Percentiles rank a stretch among this genome's conserved stretches.
Evolutionary conservation across 208 protist genomes (phyloP).

Genomic region (Naegleria lovaniensis): DNA sequence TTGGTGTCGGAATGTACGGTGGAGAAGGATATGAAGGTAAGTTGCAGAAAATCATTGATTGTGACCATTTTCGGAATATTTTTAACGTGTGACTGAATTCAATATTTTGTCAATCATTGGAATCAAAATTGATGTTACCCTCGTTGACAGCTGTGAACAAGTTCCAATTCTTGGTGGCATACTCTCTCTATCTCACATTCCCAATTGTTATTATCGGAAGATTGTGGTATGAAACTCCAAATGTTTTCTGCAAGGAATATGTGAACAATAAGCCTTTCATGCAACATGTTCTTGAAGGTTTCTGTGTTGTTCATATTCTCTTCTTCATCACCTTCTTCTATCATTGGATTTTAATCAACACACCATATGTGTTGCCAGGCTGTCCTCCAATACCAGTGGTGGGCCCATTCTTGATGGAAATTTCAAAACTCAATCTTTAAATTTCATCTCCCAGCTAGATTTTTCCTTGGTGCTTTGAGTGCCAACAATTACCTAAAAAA

Average conservation of each 20-base stretch:
- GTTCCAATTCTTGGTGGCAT: background rate
- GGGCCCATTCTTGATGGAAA: background rate
- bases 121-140: too few relatives aligned
- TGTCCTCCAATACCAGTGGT: background rate
- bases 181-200: slow-evolving; percentile 18
- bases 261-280: background rate
- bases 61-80: too few relatives aligned
- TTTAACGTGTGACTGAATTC: too few relatives aligned
- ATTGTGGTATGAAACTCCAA: slow-evolving; percentile 19
- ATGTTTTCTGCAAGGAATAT: background rate
- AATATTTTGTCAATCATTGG: background rate
- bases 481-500: too few relatives aligned
- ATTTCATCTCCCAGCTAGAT: background rate
- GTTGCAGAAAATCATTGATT: too few relatives aligned
- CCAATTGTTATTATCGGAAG: slow-evolving; percentile 3
- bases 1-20: slow-evolving; percentile 9
- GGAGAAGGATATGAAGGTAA: background rate
- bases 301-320: background rate
- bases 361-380: background rate
- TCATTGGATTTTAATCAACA: background rate
- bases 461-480: too few relatives aligned
- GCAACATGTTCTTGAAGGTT: background rate
- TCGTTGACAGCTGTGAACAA: background rate
- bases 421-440: background rate
- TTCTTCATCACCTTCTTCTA: background rate